Base-by-base conservation (phyloP, 192 early-diverging fungal species). In the Coemansia sp. region DNA sequence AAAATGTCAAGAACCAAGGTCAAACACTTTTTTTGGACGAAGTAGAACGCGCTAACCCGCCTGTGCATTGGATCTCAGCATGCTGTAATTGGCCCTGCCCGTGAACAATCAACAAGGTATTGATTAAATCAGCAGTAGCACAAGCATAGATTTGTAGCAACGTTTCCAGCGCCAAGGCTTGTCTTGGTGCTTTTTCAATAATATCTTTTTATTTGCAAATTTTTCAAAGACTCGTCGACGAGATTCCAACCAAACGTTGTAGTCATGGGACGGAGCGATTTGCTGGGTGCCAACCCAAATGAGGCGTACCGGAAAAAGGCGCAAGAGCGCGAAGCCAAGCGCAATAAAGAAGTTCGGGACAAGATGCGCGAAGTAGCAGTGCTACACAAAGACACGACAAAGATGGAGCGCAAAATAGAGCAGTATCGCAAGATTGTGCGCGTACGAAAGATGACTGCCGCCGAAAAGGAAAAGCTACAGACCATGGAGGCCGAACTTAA, bases 391-490 rank as follows among this genome's bases (percentile, higher is more conserved):
- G 75, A 85, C 59, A 80, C 78, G 3, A 20, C 60, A 36, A 77
- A 80, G 43, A 68, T 85, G 62, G 78, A 85, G 66, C 68, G 72
- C 43, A 72, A 71, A 31, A 85, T 85, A 15, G 78, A 75, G n/a
- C 74, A 74, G 51, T 77, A 77, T 54, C 73, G 65, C 27, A 49
- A 42, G 18, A 69, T 76, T 36, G 36, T 43, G 18, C 60, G 65
- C 13, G 66, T 36, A 44, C 81, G 81, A 29, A 78, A 73, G 12
- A 63, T 84, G 71, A 84, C 81, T 3, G 70, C 54, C 13, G 70
- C 46, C n/a, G 81, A 84, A 67, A 64, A 63, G 16, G 81, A 78
- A 41, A 75, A 73, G 60, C 68, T 84, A 5, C 67, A 69, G 10
- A 33, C 34, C 10, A 54, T 84, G 44, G 73, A 84, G 16, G 66